A percentile compares a stretch with the other conserved stretches of the same genome.
phyloP scores from a whole-genome alignment of 352 stramenopile genomes.

The Phytophthora macrochlamydospora region DNA sequence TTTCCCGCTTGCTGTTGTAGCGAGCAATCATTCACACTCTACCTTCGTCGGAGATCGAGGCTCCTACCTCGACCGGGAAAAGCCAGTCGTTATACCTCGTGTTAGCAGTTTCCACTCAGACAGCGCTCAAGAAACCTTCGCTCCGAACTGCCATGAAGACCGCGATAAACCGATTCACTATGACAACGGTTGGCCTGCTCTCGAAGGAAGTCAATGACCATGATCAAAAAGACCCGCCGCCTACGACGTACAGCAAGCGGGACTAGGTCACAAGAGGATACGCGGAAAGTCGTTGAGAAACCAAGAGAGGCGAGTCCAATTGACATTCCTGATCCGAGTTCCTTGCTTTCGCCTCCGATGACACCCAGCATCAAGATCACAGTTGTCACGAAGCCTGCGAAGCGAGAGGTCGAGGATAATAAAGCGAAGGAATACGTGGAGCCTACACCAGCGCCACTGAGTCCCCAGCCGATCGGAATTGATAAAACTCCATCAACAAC shows the following conservation, averaged over 20 bases:
- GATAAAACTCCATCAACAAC: not conserved
- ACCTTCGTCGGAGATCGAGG: not conserved
- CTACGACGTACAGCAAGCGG: slow-evolving; percentile 2
- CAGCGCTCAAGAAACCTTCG: not conserved
- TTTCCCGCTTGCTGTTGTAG: slow-evolving; percentile 21
- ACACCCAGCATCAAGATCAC: slow-evolving; percentile 22
- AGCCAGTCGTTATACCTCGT: not conserved
- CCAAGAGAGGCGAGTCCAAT: not conserved
- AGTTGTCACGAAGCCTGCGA: slow-evolving; percentile 17
- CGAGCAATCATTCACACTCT: not conserved
- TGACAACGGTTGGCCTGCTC: slow-evolving; percentile 4
- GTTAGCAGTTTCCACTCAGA: slow-evolving; percentile 1
- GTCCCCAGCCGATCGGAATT: not conserved
- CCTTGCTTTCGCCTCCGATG: not conserved
- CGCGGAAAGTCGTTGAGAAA: not conserved
- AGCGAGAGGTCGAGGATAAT: slow-evolving; percentile 2
- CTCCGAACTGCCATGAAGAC: not conserved
- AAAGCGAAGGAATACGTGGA: not conserved
- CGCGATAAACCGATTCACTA: not conserved
- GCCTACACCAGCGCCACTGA: not conserved
- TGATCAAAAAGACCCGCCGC: slow-evolving; percentile 12
- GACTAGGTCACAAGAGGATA: not conserved
- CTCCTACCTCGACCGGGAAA: not conserved
- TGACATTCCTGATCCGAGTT: not conserved
- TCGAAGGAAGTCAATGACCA: slow-evolving; percentile 18